These are phyloP conservation scores for Backusella morwellensis DNA, from an alignment of 192 early-diverging fungal species.

Conservation along the genomic window DNA sequence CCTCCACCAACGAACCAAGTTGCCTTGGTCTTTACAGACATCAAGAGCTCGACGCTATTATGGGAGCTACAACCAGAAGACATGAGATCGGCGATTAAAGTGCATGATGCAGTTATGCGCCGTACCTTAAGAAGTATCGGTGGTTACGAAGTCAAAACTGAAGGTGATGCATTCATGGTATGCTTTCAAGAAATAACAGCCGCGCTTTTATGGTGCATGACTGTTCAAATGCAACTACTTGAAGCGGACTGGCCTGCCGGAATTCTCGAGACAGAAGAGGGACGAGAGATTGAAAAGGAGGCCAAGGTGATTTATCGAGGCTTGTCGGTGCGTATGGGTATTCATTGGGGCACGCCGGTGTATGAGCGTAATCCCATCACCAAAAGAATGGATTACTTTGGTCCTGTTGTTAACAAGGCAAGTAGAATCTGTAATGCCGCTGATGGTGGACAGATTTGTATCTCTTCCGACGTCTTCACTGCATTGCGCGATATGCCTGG, in stretches of 20 bases:
- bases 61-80: slow-evolving; percentile 85
- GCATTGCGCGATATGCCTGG: slow-evolving; percentile 32
- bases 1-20: slow-evolving; percentile 80
- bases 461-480: slow-evolving; percentile 72
- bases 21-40: slow-evolving; percentile 90
- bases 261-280: slow-evolving; percentile 75
- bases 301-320: slow-evolving; percentile 75
- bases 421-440: slow-evolving; percentile 80
- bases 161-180: slow-evolving; percentile 95
- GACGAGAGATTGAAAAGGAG: slow-evolving; percentile 67
- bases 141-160: slow-evolving; percentile 95
- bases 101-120: slow-evolving; percentile 83
- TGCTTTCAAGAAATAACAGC: slow-evolving; percentile 79
- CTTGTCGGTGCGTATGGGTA: slow-evolving; percentile 89
- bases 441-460: slow-evolving; percentile 88
- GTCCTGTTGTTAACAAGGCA: slow-evolving; percentile 89
- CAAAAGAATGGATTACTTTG: slow-evolving; percentile 94
- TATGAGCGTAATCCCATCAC: slow-evolving; percentile 89
- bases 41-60: slow-evolving; percentile 90
- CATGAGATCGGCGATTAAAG: slow-evolving; percentile 86
- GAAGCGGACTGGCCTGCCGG: slow-evolving; percentile 86
- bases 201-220: slow-evolving; percentile 86
- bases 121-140: slow-evolving; percentile 76
- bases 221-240: slow-evolving; percentile 78
- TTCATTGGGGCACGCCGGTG: slow-evolving; percentile 86